Base-by-base conservation (phyloP, 306 rosid genomes). In the Vicia faba region DNA sequence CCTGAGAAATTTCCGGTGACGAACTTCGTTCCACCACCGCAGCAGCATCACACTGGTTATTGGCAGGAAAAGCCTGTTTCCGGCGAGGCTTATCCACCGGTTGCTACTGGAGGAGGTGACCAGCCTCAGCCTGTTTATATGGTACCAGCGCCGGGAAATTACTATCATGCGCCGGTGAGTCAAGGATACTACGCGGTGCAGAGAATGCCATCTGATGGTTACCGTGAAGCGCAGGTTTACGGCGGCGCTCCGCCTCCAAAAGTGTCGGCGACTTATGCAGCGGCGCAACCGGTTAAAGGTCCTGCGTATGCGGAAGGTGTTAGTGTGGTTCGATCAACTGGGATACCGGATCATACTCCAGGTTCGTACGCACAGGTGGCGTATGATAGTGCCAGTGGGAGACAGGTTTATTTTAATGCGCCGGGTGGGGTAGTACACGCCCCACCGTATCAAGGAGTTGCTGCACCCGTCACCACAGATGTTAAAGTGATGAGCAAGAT, bases 121-220 rank as follows among this genome's bases (percentile, higher is more conserved):
- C 87, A 68, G 19, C 85, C 77, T n/a, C 88, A 66, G 29, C 86
- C 78, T n/a, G 74, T 89, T 70, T 89, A 89, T 54, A 75, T 92
- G 78, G n/a, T 89, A 41, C 81, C 83, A 5, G 61, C 82, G 11
- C 81, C 81, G 2, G 95, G 95, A 0, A 35, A 69, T 14, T 71
- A 65, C 68, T 84, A 88, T 26, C 96, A 83, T 10, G 68, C 88
- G 6, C 88, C 85, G 18, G 76, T 80, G 14, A 61, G 68, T 39
- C 93, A 89, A 76, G 98, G 91, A 0, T 92, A 83, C 81, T 87
- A 84, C 78, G 66, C 86, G 2, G 76, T 92, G 72, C 96, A 78
- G 60, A 78, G 96, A 43, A 78, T 83, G 86, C 45, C 70, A 18
- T 62, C 91, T 1, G 95, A 92, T 5, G 75, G 40, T 41, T 87